phyloP scores from a whole-genome alignment of 768 basidiomycete species.

The Tricholoma saponaceum region DNA sequence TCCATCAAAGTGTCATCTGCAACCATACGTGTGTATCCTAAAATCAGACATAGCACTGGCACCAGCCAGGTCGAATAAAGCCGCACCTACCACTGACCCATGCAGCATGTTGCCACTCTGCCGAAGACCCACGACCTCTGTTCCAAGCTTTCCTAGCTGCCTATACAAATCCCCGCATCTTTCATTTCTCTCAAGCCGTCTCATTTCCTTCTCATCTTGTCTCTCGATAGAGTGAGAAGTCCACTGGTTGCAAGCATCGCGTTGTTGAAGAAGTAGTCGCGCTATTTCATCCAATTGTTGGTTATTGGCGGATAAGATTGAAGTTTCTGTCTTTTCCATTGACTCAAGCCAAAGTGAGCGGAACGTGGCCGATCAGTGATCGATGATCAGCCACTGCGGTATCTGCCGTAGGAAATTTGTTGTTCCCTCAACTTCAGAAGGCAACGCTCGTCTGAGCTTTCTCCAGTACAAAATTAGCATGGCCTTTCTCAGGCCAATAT shows the following conservation, averaged over 20 bases:
- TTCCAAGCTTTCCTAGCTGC: neutral
- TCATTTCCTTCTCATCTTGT: neutral
- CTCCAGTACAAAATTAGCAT: neutral
- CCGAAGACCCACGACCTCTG: neutral
- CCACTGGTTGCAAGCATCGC: neutral
- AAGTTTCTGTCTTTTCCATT: neutral
- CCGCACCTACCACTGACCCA: neutral
- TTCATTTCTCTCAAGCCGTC: neutral
- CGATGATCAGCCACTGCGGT: too few relatives aligned
- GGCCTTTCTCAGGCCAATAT: neutral
- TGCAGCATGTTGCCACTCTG: neutral
- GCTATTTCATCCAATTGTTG: neutral
- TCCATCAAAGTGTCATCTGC: constrained; percentile 5
- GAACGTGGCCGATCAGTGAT: too few relatives aligned
- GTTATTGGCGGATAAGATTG: neutral
- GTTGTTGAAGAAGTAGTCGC: neutral
- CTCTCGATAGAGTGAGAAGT: neutral
- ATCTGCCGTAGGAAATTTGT: neutral
- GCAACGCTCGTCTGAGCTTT: neutral
- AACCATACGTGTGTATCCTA: constrained; percentile 5
- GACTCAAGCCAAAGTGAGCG: too few relatives aligned
- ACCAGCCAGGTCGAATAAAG: neutral
- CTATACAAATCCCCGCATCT: neutral
- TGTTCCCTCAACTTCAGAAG: neutral
- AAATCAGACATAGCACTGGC: neutral